These are phyloP conservation scores for Lachancea meyersii DNA, from an alignment of 805 yeast species.

Conservation along the genomic window DNA sequence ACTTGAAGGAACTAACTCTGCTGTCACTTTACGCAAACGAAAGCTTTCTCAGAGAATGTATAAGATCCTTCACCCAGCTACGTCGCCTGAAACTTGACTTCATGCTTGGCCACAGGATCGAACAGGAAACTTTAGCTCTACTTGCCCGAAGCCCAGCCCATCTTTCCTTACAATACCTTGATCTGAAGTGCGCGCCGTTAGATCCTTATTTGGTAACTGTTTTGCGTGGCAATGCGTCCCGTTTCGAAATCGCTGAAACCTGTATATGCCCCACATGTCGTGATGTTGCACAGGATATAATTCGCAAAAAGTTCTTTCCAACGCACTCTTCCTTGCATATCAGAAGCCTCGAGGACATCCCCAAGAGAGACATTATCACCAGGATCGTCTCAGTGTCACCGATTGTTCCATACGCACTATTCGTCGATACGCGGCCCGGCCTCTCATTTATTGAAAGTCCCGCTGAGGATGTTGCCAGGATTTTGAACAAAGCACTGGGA, in stretches of 20 bases:
- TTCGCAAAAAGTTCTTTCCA: conserved; percentile 30
- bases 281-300: conserved; percentile 23
- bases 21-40: conserved; percentile 29
- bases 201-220: conserved; percentile 20
- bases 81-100: conserved; percentile 34
- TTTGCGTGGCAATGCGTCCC: conserved; percentile 18
- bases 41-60: conserved; percentile 22
- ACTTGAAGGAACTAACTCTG: conserved; percentile 30
- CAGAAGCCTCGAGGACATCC: conserved; percentile 19
- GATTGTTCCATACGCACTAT: conserved; percentile 35
- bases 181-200: conserved; percentile 26
- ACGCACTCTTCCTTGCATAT: conserved; percentile 20
- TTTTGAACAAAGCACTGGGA: conserved; percentile 22
- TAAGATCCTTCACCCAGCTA: conserved; percentile 22
- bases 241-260: conserved; percentile 16
- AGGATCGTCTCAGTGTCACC: conserved; percentile 29
- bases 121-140: conserved; percentile 16
- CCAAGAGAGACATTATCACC: conserved; percentile 26
- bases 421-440: conserved; percentile 33
- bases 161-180: conserved; percentile 29
- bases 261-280: conserved; percentile 28
- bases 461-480: conserved; percentile 21
- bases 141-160: conserved; percentile 22
- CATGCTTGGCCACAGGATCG: conserved; percentile 23
- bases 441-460: conserved; percentile 33